phyloP scores from a whole-genome alignment of 139 green algal species.

The Raphidocelis subcapitata region DNA sequence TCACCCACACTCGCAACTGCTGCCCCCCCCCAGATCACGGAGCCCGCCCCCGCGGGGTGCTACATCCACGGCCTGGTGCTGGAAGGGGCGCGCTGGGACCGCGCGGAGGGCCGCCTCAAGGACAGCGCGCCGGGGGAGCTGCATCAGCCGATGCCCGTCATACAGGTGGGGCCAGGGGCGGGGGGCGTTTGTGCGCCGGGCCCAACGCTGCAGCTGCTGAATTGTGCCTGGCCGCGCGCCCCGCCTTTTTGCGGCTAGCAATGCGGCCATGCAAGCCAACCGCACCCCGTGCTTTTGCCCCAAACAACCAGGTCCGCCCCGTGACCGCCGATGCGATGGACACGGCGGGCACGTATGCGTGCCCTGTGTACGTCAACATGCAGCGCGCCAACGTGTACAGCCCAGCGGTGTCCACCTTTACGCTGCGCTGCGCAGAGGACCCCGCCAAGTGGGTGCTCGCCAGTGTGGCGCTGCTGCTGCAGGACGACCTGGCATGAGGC shows the following conservation, averaged over 20 bases:
- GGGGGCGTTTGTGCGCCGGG: neutral
- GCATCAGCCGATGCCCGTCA: slow-evolving; percentile 76
- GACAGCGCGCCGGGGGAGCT: slow-evolving; percentile 82
- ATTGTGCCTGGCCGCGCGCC: too few species aligned
- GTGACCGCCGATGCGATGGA: slow-evolving; percentile 77
- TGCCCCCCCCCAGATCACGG: slow-evolving; percentile 50
- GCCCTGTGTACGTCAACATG: slow-evolving; percentile 91
- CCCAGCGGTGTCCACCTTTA: slow-evolving; percentile 75
- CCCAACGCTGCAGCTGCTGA: neutral
- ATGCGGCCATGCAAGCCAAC: neutral
- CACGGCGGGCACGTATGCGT: slow-evolving; percentile 71
- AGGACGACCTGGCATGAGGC: slow-evolving; percentile 64
- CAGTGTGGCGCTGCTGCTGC: slow-evolving; percentile 77
- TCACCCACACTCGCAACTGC: too few species aligned
- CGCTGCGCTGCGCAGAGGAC: slow-evolving; percentile 68
- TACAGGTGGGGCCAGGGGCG: slow-evolving; percentile 41
- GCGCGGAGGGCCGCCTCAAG: slow-evolving; percentile 65
- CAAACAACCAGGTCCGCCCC: slow-evolving; percentile 42
- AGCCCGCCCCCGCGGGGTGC: slow-evolving; percentile 60
- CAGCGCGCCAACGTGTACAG: slow-evolving; percentile 88
- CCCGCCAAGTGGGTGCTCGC: slow-evolving; percentile 80
- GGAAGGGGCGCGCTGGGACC: slow-evolving; percentile 84
- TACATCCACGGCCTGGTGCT: slow-evolving; percentile 81
- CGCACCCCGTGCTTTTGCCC: neutral
- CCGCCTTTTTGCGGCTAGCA: too few species aligned